Percentiles rank a stretch among this genome's conserved stretches.
Conservation (phyloP, 352 stramenopile genomes). For the Phytophthora syringae region DNA sequence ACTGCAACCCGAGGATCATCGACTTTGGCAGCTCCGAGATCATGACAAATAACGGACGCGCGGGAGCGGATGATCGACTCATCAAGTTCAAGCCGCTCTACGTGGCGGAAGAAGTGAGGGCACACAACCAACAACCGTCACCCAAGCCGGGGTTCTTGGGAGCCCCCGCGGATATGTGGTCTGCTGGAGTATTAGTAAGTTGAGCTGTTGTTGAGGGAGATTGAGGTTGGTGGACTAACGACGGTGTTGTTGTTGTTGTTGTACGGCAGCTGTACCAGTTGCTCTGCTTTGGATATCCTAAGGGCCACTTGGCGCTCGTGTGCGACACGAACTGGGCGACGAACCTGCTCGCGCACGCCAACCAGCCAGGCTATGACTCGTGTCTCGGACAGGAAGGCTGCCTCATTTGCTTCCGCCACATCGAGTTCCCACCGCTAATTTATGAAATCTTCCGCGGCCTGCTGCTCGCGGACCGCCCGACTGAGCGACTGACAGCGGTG, state of each 20-base stretch:
- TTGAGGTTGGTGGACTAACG: slow-evolving; percentile 1
- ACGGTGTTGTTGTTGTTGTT: slow-evolving; percentile 15
- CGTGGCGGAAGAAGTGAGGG: slow-evolving; percentile 70
- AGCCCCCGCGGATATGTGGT: slow-evolving; percentile 84
- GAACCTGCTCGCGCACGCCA: slow-evolving; percentile 72
- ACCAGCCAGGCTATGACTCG: slow-evolving; percentile 36
- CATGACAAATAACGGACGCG: slow-evolving; percentile 72
- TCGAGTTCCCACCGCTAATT: slow-evolving; percentile 76
- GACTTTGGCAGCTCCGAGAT: slow-evolving; percentile 86
- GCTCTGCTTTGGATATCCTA: slow-evolving; percentile 83
- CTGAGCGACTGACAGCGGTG: slow-evolving; percentile 62
- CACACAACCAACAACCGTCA: slow-evolving; percentile 61
- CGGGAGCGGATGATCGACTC: slow-evolving; percentile 53
- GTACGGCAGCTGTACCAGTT: slow-evolving; percentile 74
- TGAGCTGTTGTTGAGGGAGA: neutral
- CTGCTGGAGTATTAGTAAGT: slow-evolving; percentile 74
- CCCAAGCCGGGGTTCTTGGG: slow-evolving; percentile 71
- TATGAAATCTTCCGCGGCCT: slow-evolving; percentile 78
- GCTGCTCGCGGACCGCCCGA: slow-evolving; percentile 54
- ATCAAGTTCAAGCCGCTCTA: slow-evolving; percentile 87
- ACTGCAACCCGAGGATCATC: slow-evolving; percentile 64
- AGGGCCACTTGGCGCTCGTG: slow-evolving; percentile 75
- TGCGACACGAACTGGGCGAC: slow-evolving; percentile 78
- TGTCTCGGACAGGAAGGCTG: slow-evolving; percentile 72
- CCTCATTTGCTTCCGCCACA: slow-evolving; percentile 82